A percentile compares a stretch with the other conserved stretches of the same genome.
phyloP scores from a whole-genome alignment of 106 monocot species.

The Allium fistulosum region DNA sequence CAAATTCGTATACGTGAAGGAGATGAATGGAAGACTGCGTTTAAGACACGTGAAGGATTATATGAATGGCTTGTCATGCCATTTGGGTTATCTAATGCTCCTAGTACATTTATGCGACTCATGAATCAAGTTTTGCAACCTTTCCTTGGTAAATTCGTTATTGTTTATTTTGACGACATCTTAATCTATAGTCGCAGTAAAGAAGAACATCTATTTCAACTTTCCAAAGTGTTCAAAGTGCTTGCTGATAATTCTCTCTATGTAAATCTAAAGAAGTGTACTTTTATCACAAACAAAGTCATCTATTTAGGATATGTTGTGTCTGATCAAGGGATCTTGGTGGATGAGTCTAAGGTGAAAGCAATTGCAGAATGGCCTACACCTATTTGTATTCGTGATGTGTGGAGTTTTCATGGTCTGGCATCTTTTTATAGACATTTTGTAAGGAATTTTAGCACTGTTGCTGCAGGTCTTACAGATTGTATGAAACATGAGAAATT shows the following conservation, averaged over 20 bases:
- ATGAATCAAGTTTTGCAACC: neutral
- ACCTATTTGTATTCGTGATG: neutral
- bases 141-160: neutral
- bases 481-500: too few species aligned
- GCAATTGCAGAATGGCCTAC: constrained; percentile 8
- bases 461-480: neutral
- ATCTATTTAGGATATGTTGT: constrained; percentile 7
- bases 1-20: neutral
- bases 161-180: neutral
- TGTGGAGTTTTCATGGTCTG: constrained; percentile 10
- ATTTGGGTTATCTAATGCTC: neutral
- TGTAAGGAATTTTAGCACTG: neutral
- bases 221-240: neutral
- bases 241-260: neutral
- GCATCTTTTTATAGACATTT: neutral
- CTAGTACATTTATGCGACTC: neutral
- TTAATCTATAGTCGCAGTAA: neutral
- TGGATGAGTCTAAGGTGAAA: neutral
- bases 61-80: neutral
- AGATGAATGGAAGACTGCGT: neutral
- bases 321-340: neutral
- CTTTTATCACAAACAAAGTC: neutral
- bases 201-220: neutral
- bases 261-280: neutral
- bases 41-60: neutral